Evolutionary conservation across 106 monocot species (phyloP), one percentile per base, ranked within the genome.

Genomic region (Gastrodia elata): DNA sequence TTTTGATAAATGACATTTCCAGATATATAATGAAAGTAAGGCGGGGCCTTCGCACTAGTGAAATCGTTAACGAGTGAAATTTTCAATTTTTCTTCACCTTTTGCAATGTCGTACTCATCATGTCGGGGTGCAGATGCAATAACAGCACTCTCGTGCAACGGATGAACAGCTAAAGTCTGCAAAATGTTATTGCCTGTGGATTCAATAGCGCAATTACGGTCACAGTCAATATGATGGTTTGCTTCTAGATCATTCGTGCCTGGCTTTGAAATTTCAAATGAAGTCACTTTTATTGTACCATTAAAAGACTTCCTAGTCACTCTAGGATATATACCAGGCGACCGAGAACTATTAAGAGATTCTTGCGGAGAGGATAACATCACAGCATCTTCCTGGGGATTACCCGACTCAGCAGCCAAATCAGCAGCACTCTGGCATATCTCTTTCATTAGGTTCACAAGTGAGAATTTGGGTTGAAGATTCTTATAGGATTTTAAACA

Each of bases 51-150:
- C 69, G 84, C 87, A 75, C 65, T 78, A 46, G 40, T 80, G 27
- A 84, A 52, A 39, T 88, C 93, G 74, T 80, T 90, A 25, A 80
- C 80, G 14, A 93, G 28, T n/a, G 97, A 75, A 10, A 97, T 84
- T 52, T 68, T 80, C 15, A 91, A 57, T 75, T 70, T 81, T 82
- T 97, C 97, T 88, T 88, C 84, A 30, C 93, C 93, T 81, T 83
- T 92, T 30, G 86, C 64, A 68, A 98, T 86, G 71, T 93, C 97
- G 77, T 75, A 73, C 13, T 74, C 73, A 88, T 91, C 88, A 85
- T 91, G 93, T 0, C 43, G 56, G 42, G 84, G 88, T 46, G 79
- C 82, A 20, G 68, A 2, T 39, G 71, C 55, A 56, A 79, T 83
- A 61, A 77, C 61, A 52, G 79, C 69, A 27, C 61, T 65, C 71